These are phyloP conservation scores for Termitomyces sp. DNA, from an alignment of 768 basidiomycete genomes.

Conservation along the genomic window DNA sequence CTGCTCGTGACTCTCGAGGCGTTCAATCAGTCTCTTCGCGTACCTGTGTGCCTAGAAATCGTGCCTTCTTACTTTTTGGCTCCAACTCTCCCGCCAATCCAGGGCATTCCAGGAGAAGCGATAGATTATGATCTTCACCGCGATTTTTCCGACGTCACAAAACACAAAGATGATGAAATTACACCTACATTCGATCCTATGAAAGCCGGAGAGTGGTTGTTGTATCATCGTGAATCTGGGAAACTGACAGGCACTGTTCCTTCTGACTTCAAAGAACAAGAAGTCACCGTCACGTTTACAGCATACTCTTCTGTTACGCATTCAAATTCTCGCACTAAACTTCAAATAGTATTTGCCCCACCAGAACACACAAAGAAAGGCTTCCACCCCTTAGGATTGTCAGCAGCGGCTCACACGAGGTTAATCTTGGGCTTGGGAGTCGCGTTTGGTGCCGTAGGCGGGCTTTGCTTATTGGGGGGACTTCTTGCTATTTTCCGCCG, in stretches of 20 bases:
- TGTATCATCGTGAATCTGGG: slow-evolving; percentile 44
- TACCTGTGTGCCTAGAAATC: slow-evolving; percentile 63
- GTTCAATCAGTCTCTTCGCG: slow-evolving; percentile 67
- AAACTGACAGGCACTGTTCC: slow-evolving; percentile 61
- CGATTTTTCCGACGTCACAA: slow-evolving; percentile 55
- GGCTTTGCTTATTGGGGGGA: slow-evolving; percentile 51
- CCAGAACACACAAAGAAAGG: slow-evolving; percentile 37
- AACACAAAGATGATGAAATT: slow-evolving; percentile 47
- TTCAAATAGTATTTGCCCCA: slow-evolving; percentile 48
- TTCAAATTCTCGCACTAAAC: slow-evolving; percentile 66
- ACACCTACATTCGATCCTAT: slow-evolving; percentile 55
- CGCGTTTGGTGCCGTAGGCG: slow-evolving; percentile 62
- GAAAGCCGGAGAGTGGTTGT: slow-evolving; percentile 47
- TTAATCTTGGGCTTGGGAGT: slow-evolving; percentile 60
- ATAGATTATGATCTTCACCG: slow-evolving; percentile 54
- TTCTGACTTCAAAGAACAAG: slow-evolving; percentile 34
- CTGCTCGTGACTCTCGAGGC: slow-evolving; percentile 62
- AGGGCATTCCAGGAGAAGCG: slow-evolving; percentile 47
- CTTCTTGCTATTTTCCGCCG: slow-evolving; percentile 56
- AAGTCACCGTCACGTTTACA: slow-evolving; percentile 57
- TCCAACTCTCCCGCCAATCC: slow-evolving; percentile 54
- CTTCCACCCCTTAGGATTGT: slow-evolving; percentile 34
- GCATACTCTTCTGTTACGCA: slow-evolving; percentile 67
- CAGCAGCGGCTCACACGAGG: slow-evolving; percentile 42
- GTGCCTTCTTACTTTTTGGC: slow-evolving; percentile 72